Evolutionary conservation across 371 early-diverging fungal species (phyloP), one percentile per base, ranked within the genome.

Genomic region (Mortierella sp.): DNA sequence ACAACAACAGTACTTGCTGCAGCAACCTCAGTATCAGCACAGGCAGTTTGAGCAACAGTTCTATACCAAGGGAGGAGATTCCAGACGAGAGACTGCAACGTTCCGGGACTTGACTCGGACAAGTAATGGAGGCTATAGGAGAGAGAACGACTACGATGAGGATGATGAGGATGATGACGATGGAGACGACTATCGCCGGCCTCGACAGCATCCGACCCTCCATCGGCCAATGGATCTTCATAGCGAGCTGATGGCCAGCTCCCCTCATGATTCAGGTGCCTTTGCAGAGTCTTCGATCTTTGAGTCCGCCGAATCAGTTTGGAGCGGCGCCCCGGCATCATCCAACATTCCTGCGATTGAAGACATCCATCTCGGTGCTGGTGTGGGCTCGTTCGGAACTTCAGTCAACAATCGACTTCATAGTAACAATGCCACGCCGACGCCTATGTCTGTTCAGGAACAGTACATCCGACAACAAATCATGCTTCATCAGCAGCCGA

Each of bases 261-360:
- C 76, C 9, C 76, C 76, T 26, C 76, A 76, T 29, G 76, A 76
- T 26, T 67, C 76, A 0, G 68, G 75, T 23, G 30, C 68, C 14
- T 74, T 74, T 61, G 69, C 74, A 15, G 74, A 69, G 52, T 53
- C 75, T 0, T 46, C 75, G 9, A 43, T 79, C 0, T 79, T 72
- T 30, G 79, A 79, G 53, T 79, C 79, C 0, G 60, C 66, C 19
- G 79, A 79, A 53, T 72, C 73, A 63, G 79, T 79, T 16, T 79
- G 79, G 79, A 79, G 79, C 45, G 79, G 66, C 18, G 68, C 79
- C 25, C 72, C 72, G 11, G 16, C 44, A 6, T 62, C 73, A 7
- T 29, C 73, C 0, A 58, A 29, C 28, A 44, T n/a, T 62, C 51
- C 55, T 15, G 16, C 45, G 30, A 73, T 56, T 3, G 60, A 60